phyloP scores from a whole-genome alignment of 2,329 filamentous ascomycete species.

The Aspergillus unguis region DNA sequence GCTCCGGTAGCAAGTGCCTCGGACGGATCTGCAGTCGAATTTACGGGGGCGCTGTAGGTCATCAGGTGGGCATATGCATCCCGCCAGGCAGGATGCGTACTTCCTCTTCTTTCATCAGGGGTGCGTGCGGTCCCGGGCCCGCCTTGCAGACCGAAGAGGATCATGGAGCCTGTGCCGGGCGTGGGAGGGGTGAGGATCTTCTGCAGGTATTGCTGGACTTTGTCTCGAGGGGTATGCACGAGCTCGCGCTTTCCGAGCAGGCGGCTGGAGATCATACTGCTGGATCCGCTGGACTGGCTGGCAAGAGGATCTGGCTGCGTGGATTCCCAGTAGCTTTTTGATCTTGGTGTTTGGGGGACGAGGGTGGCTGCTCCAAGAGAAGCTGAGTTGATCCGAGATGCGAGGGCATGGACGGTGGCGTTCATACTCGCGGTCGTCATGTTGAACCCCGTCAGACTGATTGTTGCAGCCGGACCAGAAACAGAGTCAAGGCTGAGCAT shows the following conservation, averaged over 20 bases:
- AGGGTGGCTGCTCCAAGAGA: background rate
- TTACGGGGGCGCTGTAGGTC: background rate
- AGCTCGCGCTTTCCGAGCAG: constrained; percentile 35
- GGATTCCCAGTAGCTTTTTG: constrained; percentile 1
- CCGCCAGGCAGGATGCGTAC: background rate
- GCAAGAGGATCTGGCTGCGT: constrained; percentile 21
- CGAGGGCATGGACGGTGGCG: background rate
- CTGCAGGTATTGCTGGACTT: constrained; percentile 4
- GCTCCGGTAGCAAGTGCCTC: background rate
- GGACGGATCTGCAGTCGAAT: background rate
- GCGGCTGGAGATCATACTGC: constrained; percentile 32
- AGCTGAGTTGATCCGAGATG: background rate
- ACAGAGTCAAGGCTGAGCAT: background rate
- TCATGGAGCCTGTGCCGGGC: background rate
- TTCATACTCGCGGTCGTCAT: background rate
- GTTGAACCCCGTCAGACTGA: background rate
- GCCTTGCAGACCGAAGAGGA: background rate
- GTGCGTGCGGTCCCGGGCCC: background rate
- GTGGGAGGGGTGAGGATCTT: background rate
- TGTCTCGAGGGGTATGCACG: constrained; percentile 13
- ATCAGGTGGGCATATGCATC: background rate
- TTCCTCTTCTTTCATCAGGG: background rate
- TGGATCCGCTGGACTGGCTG: constrained; percentile 28
- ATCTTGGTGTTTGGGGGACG: background rate
- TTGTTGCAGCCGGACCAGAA: background rate